Conservation (phyloP, 2,329 filamentous ascomycete species). For the Graphilbum fragrans region DNA sequence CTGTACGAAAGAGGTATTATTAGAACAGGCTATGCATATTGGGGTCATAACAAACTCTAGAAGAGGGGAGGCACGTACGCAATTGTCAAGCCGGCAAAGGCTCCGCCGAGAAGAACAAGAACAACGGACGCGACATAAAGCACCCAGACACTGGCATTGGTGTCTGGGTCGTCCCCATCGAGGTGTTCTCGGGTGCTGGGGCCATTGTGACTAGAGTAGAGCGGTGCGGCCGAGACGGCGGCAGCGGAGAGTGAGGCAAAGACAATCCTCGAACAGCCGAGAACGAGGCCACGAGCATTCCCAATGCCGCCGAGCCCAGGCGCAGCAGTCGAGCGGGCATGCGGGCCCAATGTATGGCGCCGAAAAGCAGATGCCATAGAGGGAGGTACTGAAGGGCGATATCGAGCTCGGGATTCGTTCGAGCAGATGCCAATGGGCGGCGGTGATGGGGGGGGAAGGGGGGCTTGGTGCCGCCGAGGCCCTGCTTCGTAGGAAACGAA, state of each 20-base stretch:
- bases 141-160: slow-evolving; percentile 60
- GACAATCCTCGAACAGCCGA: slow-evolving; percentile 39
- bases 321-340: too few relatives aligned
- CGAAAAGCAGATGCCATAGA: slow-evolving; percentile 3
- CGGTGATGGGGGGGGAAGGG: too few relatives aligned
- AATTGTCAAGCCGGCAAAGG: slow-evolving; percentile 89
- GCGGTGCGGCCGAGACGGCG: slow-evolving; percentile 25
- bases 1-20: slow-evolving; percentile 15
- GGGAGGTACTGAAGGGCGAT: too few relatives aligned
- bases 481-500: too few relatives aligned
- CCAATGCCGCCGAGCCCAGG: slow-evolving; percentile 17
- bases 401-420: too few relatives aligned
- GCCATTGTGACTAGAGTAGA: slow-evolving; percentile 16
- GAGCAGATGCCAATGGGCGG: too few relatives aligned
- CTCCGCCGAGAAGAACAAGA: slow-evolving; percentile 78
- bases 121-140: slow-evolving; percentile 68
- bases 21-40: too few relatives aligned
- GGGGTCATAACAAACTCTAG: background rate
- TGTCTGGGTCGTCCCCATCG: slow-evolving; percentile 34
- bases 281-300: slow-evolving; percentile 30
- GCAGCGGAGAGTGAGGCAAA: slow-evolving; percentile 35
- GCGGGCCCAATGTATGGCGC: background rate
- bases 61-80: slow-evolving; percentile 39
- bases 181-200: slow-evolving; percentile 13
- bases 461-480: too few relatives aligned